Evolutionary conservation across 2,329 filamentous ascomycete genomes (phyloP), one percentile per base, ranked within the genome.

Genomic region (Fusarium sp.): DNA sequence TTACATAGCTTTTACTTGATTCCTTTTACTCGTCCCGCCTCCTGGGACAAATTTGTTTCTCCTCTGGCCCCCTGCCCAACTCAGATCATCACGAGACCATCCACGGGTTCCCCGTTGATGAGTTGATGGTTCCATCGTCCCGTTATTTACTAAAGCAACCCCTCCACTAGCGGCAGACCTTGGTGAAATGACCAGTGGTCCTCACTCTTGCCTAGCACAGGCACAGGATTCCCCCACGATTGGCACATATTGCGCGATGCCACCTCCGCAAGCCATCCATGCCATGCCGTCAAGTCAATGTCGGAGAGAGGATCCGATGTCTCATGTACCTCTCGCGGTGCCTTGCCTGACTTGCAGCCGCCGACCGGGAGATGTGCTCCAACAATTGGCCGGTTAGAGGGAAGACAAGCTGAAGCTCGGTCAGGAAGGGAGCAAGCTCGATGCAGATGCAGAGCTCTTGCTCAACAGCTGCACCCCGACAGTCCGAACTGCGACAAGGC

Each of bases 1-100:
- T 75, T 75, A 75, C 73, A 72, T 75, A 75, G 73, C 61, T 72
- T 62, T 75, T 75, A 75, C 73, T 67, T 73, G 70, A 75, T 75
- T 75, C 40, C 73, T 75, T 40, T 72, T 72, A 75, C 64, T 64
- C 55, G 61, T 62, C 38, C 34, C 27, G 25, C 23, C 31, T 50
- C 33, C 54, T 56, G 57, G 58, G 61, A 65, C 62, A 57, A 31
- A 53, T 65, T 51, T 59, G 58, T 58, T 69, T 69, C 64, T 56
- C 50, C 53, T 64, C 63, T 65, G n/a, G 56, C 55, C 63, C 69
- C 69, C 65, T 65, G 64, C 57, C 61, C 40, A 61, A 59, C 55
- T 29, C 40, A 14, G 16, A 11, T 33, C 64, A 74, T 74, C 73
- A 75, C 73, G 65, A 74, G 73, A 73, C 64, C 73, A 59, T 62